Percentiles rank a stretch among this genome's conserved stretches.
phyloP scores from a whole-genome alignment of 1,139 yeast species.

The Suhomyces chickasaworum region DNA sequence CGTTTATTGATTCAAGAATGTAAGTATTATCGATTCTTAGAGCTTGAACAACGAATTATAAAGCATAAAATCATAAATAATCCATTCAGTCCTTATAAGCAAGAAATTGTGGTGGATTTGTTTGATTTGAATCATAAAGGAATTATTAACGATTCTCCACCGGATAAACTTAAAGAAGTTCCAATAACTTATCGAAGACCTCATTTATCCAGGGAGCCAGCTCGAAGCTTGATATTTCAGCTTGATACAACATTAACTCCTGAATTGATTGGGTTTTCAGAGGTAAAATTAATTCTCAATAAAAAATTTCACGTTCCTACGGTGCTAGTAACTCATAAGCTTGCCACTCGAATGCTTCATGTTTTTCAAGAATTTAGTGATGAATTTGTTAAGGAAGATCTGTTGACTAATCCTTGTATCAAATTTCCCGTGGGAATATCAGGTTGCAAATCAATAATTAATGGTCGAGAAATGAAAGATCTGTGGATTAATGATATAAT shows the following conservation, averaged over 20 bases:
- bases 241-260: constrained; percentile 33
- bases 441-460: constrained; percentile 34
- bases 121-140: constrained; percentile 51
- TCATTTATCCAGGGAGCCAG: constrained; percentile 40
- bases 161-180: constrained; percentile 20
- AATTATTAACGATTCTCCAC: constrained; percentile 29
- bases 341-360: constrained; percentile 28
- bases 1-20: constrained; percentile 65
- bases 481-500: constrained; percentile 39
- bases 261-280: constrained; percentile 20
- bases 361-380: constrained; percentile 28
- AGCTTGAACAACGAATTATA: constrained; percentile 71
- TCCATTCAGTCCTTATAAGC: constrained; percentile 45
- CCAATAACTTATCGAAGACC: constrained; percentile 58
- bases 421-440: constrained; percentile 30
- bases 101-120: constrained; percentile 60
- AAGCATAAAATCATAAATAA: constrained; percentile 52
- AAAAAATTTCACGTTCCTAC: constrained; percentile 28
- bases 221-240: constrained; percentile 58
- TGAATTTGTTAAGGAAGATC: constrained; percentile 25
- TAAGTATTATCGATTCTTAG: constrained; percentile 71
- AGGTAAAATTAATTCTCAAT: constrained; percentile 35
- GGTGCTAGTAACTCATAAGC: constrained; percentile 29
- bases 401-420: constrained; percentile 20
- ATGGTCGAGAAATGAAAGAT: constrained; percentile 39